These are phyloP conservation scores for Gentiana dahurica DNA, from an alignment of 257 asterid species.

Conservation along the genomic window DNA sequence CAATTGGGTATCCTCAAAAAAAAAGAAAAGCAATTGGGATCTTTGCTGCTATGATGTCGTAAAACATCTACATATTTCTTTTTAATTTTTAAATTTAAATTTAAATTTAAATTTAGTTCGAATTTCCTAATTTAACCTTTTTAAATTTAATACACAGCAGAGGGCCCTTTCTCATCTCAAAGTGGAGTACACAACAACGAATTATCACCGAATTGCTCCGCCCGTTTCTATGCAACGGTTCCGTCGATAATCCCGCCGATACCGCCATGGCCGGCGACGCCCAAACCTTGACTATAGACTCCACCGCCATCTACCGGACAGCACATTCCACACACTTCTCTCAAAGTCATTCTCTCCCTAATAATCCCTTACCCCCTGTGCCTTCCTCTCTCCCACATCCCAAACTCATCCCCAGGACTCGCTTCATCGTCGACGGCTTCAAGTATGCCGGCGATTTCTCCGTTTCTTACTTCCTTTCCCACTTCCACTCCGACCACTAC, in stretches of 20 bases:
- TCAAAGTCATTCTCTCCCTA: slow-evolving; percentile 20
- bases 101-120: no score
- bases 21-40: no score
- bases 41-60: no score
- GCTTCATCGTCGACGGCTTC: slow-evolving; percentile 79
- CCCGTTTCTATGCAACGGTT: no score
- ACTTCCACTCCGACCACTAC: slow-evolving; percentile 94
- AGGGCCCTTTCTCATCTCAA: no score
- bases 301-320: slow-evolving; percentile 41
- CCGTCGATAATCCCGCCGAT: not conserved
- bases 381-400: slow-evolving; percentile 47
- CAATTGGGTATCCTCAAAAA: no score
- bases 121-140: no score
- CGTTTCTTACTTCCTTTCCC: slow-evolving; percentile 79
- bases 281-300: slow-evolving; percentile 37
- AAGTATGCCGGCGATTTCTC: slow-evolving; percentile 54
- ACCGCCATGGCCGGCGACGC: slow-evolving; percentile 32
- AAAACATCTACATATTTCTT: no score
- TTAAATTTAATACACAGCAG: no score
- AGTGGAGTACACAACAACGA: no score
- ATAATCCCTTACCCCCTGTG: slow-evolving; percentile 24
- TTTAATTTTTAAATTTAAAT: no score
- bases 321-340: slow-evolving; percentile 43
- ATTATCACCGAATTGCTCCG: no score
- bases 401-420: slow-evolving; percentile 74